Percentiles rank a stretch among this genome's conserved stretches.
Evolutionary conservation across 805 yeast genomes (phyloP).

Genomic region (Wickerhamomyces chambardii): DNA sequence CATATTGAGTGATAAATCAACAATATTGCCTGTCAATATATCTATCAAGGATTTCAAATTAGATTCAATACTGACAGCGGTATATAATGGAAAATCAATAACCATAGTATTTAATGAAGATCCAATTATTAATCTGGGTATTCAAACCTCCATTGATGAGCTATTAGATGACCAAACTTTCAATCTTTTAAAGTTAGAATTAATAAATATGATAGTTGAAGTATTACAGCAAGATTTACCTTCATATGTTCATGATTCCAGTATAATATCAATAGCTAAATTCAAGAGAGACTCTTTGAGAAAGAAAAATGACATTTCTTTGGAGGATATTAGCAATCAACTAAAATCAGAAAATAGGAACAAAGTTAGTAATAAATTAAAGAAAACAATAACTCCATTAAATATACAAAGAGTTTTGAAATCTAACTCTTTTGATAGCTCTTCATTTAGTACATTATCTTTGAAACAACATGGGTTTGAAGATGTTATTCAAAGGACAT

Average conservation of each 20-base stretch:
- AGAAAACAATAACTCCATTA: neutral
- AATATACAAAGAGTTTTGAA: neutral
- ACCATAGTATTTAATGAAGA: conserved; percentile 17
- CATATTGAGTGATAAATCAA: conserved; percentile 13
- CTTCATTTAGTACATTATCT: conserved; percentile 9
- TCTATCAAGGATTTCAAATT: conserved; percentile 8
- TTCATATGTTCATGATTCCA: conserved; percentile 6
- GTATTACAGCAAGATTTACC: conserved; percentile 16
- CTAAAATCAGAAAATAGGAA: too few species aligned
- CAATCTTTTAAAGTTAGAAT: conserved; percentile 11
- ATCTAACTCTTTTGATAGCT: neutral
- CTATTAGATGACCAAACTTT: conserved; percentile 15
- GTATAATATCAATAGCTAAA: neutral
- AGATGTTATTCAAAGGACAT: conserved; percentile 11
- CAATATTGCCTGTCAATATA: conserved; percentile 17
- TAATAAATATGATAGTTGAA: conserved; percentile 9
- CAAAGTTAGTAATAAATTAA: neutral
- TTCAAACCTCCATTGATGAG: conserved; percentile 17
- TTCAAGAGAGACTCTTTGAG: neutral
- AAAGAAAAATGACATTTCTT: too few species aligned
- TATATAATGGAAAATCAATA: conserved; percentile 9
- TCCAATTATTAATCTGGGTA: conserved; percentile 13
- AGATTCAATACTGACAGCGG: conserved; percentile 14
- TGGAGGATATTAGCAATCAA: too few species aligned
- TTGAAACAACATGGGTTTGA: conserved; percentile 6